These are phyloP conservation scores for Aspergillus udagawae DNA, from an alignment of 2,329 filamentous ascomycete species.

Conservation along the genomic window DNA sequence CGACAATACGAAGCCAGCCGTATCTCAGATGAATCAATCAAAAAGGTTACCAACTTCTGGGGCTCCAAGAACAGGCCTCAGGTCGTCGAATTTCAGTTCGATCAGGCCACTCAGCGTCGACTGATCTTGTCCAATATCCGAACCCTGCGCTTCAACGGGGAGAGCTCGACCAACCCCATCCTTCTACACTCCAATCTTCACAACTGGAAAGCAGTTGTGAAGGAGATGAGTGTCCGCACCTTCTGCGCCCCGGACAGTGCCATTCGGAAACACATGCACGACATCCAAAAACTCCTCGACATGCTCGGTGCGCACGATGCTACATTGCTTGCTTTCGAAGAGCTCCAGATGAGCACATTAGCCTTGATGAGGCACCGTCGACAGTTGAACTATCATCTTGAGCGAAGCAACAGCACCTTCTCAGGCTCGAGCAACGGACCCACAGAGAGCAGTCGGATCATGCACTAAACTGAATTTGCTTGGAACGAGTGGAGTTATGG, in stretches of 20 bases:
- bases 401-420: conserved; percentile 6
- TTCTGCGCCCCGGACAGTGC: conserved; percentile 49
- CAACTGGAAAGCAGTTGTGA: conserved; percentile 47
- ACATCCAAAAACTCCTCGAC: conserved; percentile 47
- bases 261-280: conserved; percentile 48
- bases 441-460: background rate
- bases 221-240: conserved; percentile 47
- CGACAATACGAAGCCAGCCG: conserved; percentile 38
- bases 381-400: conserved; percentile 16
- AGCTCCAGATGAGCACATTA: conserved; percentile 32
- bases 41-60: conserved; percentile 39
- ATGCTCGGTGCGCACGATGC: conserved; percentile 43
- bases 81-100: conserved; percentile 51
- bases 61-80: conserved; percentile 44
- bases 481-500: background rate
- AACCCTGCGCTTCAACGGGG: conserved; percentile 45
- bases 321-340: conserved; percentile 38
- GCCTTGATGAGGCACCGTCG: conserved; percentile 31
- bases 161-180: conserved; percentile 36
- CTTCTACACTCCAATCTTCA: conserved; percentile 45
- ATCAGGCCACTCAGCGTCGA: conserved; percentile 48
- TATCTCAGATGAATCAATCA: conserved; percentile 38
- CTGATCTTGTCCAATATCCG: conserved; percentile 46
- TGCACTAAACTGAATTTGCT: background rate
- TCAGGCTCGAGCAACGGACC: conserved; percentile 1